Conservation (phyloP, 1,284 basidiomycete genomes). For the Ceratobasidium sp. region DNA sequence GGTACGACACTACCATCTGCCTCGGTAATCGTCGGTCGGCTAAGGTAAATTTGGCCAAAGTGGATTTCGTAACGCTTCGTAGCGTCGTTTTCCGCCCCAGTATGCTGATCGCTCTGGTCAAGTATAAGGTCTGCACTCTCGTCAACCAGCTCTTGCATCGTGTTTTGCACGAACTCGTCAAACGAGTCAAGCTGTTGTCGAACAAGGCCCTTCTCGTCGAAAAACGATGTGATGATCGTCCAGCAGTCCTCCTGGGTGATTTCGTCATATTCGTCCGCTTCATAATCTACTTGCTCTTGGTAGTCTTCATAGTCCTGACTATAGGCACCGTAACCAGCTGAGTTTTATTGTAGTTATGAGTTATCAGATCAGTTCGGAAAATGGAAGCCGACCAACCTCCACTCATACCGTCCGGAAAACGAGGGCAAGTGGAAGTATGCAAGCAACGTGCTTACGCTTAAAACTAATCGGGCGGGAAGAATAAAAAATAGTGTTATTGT, state of each 20-base stretch:
- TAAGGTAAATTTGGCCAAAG: constrained; percentile 97
- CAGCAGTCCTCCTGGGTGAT: constrained; percentile 95
- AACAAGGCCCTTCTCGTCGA: constrained; percentile 96
- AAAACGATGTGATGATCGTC: constrained; percentile 95
- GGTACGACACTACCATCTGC: constrained; percentile 93
- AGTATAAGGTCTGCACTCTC: constrained; percentile 93
- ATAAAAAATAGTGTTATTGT: not conserved
- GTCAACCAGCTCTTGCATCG: constrained; percentile 99
- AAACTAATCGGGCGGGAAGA: not conserved
- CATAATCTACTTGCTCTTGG: constrained; percentile 56
- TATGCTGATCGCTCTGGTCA: constrained; percentile 95
- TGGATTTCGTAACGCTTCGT: constrained; percentile 90
- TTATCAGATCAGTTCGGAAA: not conserved
- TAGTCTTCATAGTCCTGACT: constrained; percentile 43
- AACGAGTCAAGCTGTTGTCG: constrained; percentile 98
- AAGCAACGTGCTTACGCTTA: not conserved
- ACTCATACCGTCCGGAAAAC: constrained; percentile 19
- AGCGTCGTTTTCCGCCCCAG: constrained; percentile 79
- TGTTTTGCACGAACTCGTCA: constrained; percentile 99
- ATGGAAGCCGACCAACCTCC: constrained; percentile 16
- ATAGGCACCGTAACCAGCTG: constrained; percentile 38
- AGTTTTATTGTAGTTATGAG: not conserved
- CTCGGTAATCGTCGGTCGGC: constrained; percentile 92
- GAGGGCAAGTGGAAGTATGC: not conserved
- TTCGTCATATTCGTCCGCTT: constrained; percentile 70